Percentiles rank a stretch among this genome's conserved stretches.
Evolutionary conservation across 768 basidiomycete species (phyloP).

Genomic region (Mycena rosella): DNA sequence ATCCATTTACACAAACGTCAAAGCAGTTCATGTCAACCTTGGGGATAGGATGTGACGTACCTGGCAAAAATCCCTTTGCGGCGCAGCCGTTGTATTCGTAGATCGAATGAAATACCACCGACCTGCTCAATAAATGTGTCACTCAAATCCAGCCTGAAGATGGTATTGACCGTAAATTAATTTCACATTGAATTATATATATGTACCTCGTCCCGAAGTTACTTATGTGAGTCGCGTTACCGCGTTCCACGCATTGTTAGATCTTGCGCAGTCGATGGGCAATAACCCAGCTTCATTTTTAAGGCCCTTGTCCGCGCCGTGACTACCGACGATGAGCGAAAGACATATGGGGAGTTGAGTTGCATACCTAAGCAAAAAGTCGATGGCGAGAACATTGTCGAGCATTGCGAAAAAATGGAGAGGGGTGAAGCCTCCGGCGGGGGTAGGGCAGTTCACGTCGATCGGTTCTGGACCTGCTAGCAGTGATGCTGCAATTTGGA

Average conservation of each 20-base stretch:
- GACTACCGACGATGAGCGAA: conserved; percentile 6
- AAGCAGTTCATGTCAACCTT: conserved; percentile 18
- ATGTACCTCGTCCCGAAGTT: background rate
- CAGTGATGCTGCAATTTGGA: background rate
- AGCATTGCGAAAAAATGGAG: conserved; percentile 24
- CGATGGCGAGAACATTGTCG: conserved; percentile 21
- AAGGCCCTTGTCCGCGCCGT: conserved; percentile 12
- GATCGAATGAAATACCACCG: no score
- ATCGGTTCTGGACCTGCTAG: conserved; percentile 8
- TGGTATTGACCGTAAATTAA: background rate
- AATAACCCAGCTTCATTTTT: background rate
- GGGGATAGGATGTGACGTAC: conserved; percentile 8
- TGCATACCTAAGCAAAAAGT: conserved; percentile 31
- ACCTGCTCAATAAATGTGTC: no score
- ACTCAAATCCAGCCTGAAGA: background rate
- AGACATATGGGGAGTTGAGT: background rate
- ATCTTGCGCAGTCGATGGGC: conserved; percentile 21
- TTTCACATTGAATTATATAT: background rate
- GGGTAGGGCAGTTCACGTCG: conserved; percentile 26
- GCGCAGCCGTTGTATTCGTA: no score
- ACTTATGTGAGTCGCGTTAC: conserved; percentile 10
- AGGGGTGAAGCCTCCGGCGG: conserved; percentile 15
- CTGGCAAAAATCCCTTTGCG: no score
- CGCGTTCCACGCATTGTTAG: background rate
- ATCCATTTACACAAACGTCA: conserved; percentile 15